phyloP scores from a whole-genome alignment of 495 filamentous ascomycete genomes.

The Hypoxylon subgilvum region DNA sequence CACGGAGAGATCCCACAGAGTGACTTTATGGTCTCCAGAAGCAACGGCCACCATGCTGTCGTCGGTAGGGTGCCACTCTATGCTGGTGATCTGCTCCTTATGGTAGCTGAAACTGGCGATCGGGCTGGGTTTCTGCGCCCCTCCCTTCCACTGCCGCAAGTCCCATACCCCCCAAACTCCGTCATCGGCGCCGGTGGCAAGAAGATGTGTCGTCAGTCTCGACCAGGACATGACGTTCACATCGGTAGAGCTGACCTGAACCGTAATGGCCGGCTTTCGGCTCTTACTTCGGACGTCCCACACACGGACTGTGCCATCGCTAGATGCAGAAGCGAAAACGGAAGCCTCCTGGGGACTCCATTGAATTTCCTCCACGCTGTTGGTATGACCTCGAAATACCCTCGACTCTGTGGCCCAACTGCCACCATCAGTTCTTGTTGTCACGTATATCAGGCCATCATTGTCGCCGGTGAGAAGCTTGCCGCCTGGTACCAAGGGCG shows the following conservation, averaged over 20 bases:
- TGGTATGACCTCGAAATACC: conserved; percentile 80
- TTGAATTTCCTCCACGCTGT: conserved; percentile 91
- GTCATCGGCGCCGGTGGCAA: conserved; percentile 92
- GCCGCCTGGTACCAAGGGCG: conserved; percentile 70
- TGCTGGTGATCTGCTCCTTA: conserved; percentile 90
- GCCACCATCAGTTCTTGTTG: conserved; percentile 82
- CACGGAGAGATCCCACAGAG: conserved; percentile 95
- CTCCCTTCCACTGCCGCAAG: conserved; percentile 83
- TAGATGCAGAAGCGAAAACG: conserved; percentile 91
- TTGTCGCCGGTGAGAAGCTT: conserved; percentile 93
- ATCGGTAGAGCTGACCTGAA: conserved; percentile 81
- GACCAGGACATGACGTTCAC: conserved; percentile 98
- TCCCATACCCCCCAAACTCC: conserved; percentile 97
- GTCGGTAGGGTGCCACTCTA: conserved; percentile 97
- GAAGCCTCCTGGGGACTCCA: conserved; percentile 92
- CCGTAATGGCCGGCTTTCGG: conserved; percentile 80
- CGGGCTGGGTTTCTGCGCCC: conserved; percentile 62
- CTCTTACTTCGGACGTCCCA: conserved; percentile 94
- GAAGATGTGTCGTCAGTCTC: conserved; percentile 78
- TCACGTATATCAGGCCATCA: conserved; percentile 84
- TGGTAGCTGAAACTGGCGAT: conserved; percentile 93
- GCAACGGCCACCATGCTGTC: conserved; percentile 93
- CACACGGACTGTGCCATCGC: conserved; percentile 91
- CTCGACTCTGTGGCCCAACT: conserved; percentile 83
- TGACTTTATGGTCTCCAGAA: conserved; percentile 90